phyloP scores from a whole-genome alignment of 768 basidiomycete species.

The Boletus pseudopeckii region DNA sequence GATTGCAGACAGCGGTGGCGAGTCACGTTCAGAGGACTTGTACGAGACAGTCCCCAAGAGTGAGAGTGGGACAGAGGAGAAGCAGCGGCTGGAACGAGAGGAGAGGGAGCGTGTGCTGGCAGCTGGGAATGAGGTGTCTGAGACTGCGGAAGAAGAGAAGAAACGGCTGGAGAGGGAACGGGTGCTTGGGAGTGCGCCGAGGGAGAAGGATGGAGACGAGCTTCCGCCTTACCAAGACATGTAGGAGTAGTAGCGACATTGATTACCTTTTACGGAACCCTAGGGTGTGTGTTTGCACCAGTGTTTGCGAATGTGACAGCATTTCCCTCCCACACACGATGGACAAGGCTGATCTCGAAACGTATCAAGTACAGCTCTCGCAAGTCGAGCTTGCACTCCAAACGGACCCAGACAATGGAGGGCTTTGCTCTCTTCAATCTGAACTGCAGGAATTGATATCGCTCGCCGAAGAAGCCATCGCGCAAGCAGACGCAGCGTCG shows the following conservation, averaged over 20 bases:
- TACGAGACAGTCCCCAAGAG: conserved; percentile 28
- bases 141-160: conserved; percentile 65
- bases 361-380: conserved; percentile 86
- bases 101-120: conserved; percentile 47
- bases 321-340: conserved; percentile 8
- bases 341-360: conserved; percentile 77
- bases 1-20: too few relatives aligned
- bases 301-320: too few relatives aligned
- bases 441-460: conserved; percentile 83
- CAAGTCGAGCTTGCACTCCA: conserved; percentile 81
- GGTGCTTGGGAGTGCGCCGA: too few relatives aligned
- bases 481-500: conserved; percentile 63
- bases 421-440: conserved; percentile 67
- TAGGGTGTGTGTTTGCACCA: neutral
- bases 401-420: conserved; percentile 69
- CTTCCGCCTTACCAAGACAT: too few relatives aligned
- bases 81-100: conserved; percentile 53
- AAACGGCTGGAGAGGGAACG: too few relatives aligned
- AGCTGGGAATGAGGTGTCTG: conserved; percentile 25
- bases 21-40: conserved; percentile 25
- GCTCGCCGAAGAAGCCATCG: conserved; percentile 69
- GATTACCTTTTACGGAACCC: conserved; percentile 22
- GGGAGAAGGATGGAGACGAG: too few relatives aligned
- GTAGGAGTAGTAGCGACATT: too few relatives aligned
- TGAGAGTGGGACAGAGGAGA: conserved; percentile 64